Base-by-base conservation (phyloP, 192 early-diverging fungal genomes). In the Mortierella claussenii region DNA sequence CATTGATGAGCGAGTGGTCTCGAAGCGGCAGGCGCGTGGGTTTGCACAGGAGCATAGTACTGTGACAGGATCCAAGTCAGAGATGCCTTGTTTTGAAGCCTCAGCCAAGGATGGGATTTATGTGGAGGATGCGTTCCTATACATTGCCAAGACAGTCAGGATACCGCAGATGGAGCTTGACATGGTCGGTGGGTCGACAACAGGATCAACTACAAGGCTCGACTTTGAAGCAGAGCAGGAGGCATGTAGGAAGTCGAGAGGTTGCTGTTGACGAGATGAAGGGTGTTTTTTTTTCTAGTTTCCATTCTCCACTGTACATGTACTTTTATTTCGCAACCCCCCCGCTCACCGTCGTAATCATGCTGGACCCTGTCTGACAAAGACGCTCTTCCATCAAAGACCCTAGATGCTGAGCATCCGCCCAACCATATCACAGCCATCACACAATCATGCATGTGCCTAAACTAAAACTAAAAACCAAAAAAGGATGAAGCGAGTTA, bases 51-150 rank as follows among this genome's bases (percentile, higher is more conserved):
- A 81, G 26, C 78, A 87, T 90, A 93, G 85, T 79, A 92, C 54
- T 82, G 93, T 61, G 73, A 90, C 75, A 91, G 95, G 94, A 89
- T 91, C 75, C 23, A 95, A 93, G 69, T 89, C 89, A 27, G 88
- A 90, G 55, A 95, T 97, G 71, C 94, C 93, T 43, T 97, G 95
- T 85, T 99, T 99, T 87, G 96, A 99, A 80, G 94, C 96, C 7
- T 92, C 90, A 63, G 97, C 97, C 23, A 99, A 98, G 78, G 95
- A 95, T 74, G 94, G 92, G 34, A 95, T 93, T 71, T 95, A 95
- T 79, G 96, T 99, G 2, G 97, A 99, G 54, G 86, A 90, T 52
- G 97, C 97, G 5, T 99, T 97, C 79, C 88, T 93, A n/a, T 89
- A 87, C 60, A 95, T 93, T 58, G 96, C 96, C 8, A 79, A 79